Conservation (phyloP, 768 basidiomycete genomes). For the Crassisporium funariophilum region DNA sequence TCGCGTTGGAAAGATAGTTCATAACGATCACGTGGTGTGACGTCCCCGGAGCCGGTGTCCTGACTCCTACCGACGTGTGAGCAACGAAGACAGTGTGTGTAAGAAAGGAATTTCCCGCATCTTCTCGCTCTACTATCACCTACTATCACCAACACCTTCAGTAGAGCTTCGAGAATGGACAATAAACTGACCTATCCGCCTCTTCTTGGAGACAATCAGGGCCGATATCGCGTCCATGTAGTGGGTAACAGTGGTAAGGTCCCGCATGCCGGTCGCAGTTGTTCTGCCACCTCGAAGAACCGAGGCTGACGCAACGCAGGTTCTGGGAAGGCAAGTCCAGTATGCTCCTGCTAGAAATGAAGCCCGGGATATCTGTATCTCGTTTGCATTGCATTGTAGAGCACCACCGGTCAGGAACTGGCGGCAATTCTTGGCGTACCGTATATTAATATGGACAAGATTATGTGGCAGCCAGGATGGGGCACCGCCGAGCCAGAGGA, state of each 20-base stretch:
- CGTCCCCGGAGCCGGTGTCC: too few species aligned
- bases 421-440: slow-evolving; percentile 46
- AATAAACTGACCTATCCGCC: slow-evolving; percentile 6
- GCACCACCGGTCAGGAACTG: slow-evolving; percentile 48
- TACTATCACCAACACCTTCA: not conserved
- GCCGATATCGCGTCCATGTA: slow-evolving; percentile 21
- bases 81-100: too few species aligned
- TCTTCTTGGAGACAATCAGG: slow-evolving; percentile 20
- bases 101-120: too few species aligned
- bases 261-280: not conserved
- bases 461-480: slow-evolving; percentile 58
- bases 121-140: too few species aligned
- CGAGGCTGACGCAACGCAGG: slow-evolving; percentile 4
- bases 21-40: too few species aligned
- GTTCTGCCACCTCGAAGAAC: not conserved
- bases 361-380: too few species aligned
- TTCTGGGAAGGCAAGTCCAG: slow-evolving; percentile 17
- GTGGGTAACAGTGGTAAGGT: slow-evolving; percentile 24
- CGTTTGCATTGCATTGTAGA: slow-evolving; percentile 29
- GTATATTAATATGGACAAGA: slow-evolving; percentile 45
- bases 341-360: not conserved
- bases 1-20: too few species aligned
- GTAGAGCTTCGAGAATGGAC: not conserved
- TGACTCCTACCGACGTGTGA: too few species aligned
- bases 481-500: slow-evolving; percentile 28